Conservation (phyloP, 2,329 filamentous ascomycete species). For the Penicillium rolfsii region DNA sequence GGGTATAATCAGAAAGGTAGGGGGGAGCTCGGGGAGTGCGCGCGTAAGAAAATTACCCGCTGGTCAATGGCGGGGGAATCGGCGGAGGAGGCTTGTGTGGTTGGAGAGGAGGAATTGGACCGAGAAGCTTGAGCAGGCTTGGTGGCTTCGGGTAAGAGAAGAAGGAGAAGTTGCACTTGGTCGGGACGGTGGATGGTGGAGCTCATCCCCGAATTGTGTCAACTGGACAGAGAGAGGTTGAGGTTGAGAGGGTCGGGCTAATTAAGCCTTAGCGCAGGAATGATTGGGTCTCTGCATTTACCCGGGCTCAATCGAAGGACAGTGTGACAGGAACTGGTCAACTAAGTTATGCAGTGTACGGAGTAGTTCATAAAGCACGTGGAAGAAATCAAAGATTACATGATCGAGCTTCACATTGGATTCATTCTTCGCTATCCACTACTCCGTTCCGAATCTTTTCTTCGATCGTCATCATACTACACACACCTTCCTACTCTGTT, state of each 20-base stretch:
- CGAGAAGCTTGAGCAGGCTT: background rate
- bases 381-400: background rate
- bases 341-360: no score
- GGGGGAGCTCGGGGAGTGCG: constrained; percentile 7
- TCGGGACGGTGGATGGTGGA: background rate
- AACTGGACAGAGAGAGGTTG: background rate
- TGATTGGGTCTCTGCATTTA: constrained; percentile 12
- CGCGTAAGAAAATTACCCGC: constrained; percentile 24
- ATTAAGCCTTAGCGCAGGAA: background rate
- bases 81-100: background rate
- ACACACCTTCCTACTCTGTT: background rate
- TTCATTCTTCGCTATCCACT: background rate
- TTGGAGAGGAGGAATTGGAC: constrained; percentile 8
- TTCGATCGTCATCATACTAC: no score
- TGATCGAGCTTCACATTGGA: background rate
- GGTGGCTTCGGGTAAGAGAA: background rate
- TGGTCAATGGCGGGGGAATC: background rate
- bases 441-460: no score
- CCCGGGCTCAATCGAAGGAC: constrained; percentile 3
- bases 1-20: constrained; percentile 20
- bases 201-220: background rate
- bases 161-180: background rate
- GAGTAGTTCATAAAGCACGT: background rate
- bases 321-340: no score
- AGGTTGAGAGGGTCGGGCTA: background rate